Percentiles rank a stretch among this genome's conserved stretches.
Conservation (phyloP, 2,329 filamentous ascomycete species). For the Cryphonectria naterciae region DNA sequence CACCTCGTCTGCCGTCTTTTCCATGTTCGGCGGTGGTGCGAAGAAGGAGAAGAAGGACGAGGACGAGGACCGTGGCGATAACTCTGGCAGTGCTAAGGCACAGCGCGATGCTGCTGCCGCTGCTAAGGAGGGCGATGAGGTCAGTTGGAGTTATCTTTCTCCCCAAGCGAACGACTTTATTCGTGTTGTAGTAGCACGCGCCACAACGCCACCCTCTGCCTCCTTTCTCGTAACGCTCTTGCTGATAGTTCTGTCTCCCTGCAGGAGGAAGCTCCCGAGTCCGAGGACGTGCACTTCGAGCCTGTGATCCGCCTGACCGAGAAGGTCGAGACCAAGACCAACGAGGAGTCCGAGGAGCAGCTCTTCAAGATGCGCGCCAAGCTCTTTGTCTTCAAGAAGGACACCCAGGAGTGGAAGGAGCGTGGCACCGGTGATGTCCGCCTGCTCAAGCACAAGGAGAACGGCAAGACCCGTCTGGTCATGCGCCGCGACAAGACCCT, state of each 20-base stretch:
- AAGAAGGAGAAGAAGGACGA: slow-evolving; percentile 96
- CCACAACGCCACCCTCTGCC: not conserved
- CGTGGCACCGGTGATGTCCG: slow-evolving; percentile 95
- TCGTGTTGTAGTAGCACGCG: not conserved
- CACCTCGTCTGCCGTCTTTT: slow-evolving; percentile 76
- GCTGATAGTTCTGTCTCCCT: slow-evolving; percentile 27
- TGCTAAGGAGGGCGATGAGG: slow-evolving; percentile 60
- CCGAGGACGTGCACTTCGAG: slow-evolving; percentile 94
- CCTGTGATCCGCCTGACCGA: slow-evolving; percentile 95
- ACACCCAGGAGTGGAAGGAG: slow-evolving; percentile 97
- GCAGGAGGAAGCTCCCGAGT: slow-evolving; percentile 79
- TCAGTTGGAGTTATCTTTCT: slow-evolving; percentile 37
- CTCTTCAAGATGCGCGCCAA: slow-evolving; percentile 99
- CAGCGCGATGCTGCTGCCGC: slow-evolving; percentile 67
- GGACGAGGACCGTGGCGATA: slow-evolving; percentile 80
- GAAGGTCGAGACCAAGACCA: slow-evolving; percentile 96
- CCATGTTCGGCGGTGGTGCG: slow-evolving; percentile 97
- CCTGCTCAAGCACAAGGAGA: slow-evolving; percentile 98
- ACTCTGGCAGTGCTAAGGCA: slow-evolving; percentile 85
- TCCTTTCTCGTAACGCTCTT: not conserved
- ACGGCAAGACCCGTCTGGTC: slow-evolving; percentile 94
- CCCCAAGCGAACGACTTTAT: not conserved
- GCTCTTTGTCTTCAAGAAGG: slow-evolving; percentile 96
- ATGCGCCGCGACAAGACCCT: slow-evolving; percentile 99
- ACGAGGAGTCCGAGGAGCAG: slow-evolving; percentile 97